phyloP scores from a whole-genome alignment of 176 grass and related monocot species.

The Ampelocalamus luodianensis region DNA sequence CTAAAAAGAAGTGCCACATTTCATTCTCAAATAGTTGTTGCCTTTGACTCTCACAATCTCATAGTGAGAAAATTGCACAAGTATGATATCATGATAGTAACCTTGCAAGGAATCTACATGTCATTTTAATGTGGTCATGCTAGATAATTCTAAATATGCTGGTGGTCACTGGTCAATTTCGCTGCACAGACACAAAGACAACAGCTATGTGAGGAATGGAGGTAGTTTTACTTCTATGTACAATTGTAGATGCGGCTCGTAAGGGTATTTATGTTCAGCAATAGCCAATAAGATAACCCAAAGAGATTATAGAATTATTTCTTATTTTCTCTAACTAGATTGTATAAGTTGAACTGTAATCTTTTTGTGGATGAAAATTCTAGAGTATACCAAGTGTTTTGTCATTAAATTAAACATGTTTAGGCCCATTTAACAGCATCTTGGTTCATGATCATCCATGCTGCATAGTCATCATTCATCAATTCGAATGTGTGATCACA shows the following conservation, averaged over 20 bases:
- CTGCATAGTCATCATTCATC: constrained; percentile 1
- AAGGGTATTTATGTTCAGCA: constrained; percentile 4
- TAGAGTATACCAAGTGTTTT: constrained; percentile 33
- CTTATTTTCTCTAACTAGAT: constrained; percentile 19
- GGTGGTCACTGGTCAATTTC: background rate
- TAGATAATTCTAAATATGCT: background rate
- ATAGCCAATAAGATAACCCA: background rate
- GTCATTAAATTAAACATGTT: constrained; percentile 35
- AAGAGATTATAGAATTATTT: background rate
- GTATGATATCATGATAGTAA: background rate
- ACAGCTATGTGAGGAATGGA: background rate
- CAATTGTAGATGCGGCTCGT: background rate
- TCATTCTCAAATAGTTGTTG: background rate
- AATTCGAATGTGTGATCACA: constrained; percentile 33
- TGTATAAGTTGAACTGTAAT: background rate
- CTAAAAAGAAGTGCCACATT: constrained; percentile 5
- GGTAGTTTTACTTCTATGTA: background rate
- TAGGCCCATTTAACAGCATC: background rate
- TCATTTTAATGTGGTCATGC: background rate
- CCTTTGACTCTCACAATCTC: constrained; percentile 11
- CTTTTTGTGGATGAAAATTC: constrained; percentile 30
- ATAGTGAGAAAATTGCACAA: background rate
- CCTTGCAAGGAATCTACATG: constrained; percentile 11
- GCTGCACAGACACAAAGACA: background rate
- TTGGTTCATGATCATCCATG: constrained; percentile 9